Base-by-base conservation (phyloP, 192 early-diverging fungal genomes). In the Coemansia sp. region DNA sequence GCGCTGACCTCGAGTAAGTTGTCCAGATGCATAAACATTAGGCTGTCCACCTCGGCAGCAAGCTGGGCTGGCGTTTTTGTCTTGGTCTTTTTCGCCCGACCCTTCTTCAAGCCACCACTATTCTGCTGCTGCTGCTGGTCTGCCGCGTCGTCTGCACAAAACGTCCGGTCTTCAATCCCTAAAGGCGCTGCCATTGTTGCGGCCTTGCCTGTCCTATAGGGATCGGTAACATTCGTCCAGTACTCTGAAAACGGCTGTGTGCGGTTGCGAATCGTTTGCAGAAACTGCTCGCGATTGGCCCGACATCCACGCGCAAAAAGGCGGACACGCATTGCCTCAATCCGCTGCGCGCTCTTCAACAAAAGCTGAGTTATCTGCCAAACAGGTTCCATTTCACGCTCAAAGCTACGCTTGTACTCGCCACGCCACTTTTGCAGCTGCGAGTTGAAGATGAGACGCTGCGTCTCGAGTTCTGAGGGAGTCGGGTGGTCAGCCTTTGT, bases 381-480 rank as follows among this genome's bases (percentile, higher is more conserved):
- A n/a, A 88, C 87, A 0, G 80, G 82, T 46, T 83, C 85, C 71
- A 91, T 86, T 61, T 85, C 85, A 41, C 84, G 78, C 66, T 85
- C 81, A 44, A 91, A 76, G 48, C 80, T 84, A 35, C 85, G 75
- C 71, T 85, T 76, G 70, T 85, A 85, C 52, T 86, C 77, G 61
- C 68, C 76, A 16, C 83, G 78, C 76, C 84, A 87, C 57, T 75
- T 78, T 44, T 72, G 66, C 30, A 91, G 71, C 38, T 89, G 83
- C 51, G 89, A 88, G 64, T 92, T 91, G 41, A 89, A 89, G 10
- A 92, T 86, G 26, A 87, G 76, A 20, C 87, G 83, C 61, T 90
- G 88, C 39, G 85, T 73, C 46, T 93, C 91, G 36, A 93, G 80
- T 68, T 93, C 91, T 0, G 85, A 76, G 14, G 91, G 91, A 63